Base-by-base conservation (phyloP, 495 filamentous ascomycete species). In the Aspergillus incahuasiensis region DNA sequence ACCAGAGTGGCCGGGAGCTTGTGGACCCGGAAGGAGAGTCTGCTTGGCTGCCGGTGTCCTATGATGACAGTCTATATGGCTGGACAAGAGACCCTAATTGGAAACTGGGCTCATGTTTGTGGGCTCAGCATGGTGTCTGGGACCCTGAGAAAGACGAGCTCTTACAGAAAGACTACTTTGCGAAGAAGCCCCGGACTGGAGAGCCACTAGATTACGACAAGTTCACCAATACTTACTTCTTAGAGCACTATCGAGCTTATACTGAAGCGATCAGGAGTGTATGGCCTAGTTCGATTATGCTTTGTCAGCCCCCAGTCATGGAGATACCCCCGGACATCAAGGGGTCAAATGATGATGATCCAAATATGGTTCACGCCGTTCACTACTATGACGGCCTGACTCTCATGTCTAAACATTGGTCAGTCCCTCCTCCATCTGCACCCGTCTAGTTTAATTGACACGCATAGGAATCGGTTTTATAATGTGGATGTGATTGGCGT, bases 301-400 rank as follows among this genome's bases (percentile, higher is more conserved):
- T 98, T 39, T 92, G 90, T 57, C 94, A 98, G 61, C 90, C 91
- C 6, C 90, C 92, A 0, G 89, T 92, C 7, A 81, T 96, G 64
- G 94, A 98, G 70, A 80, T 97, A 3, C 94, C 94, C 0, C 94
- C 94, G 0, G 78, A 77, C 34, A 83, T 97, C 57, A 96, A 95
- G 67, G 91, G 86, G 8, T 95, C 94, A 0, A 74, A 77, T 42
- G 91, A 97, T 64, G 91, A 96, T 62, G 90, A 97, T 63, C 85
- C 86, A 7, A 87, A 87, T 45, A 86, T 97, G 82, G 88, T 91
- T 11, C 97, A 96, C 67, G 84, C 94, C 3, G 91, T 91, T 11
- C 94, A 98, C 71, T 98, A 86, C 66, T 98, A 98, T 68, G 94
- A 98, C 66, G 94, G 95, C 12, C 84, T 98, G 20, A 98, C 94